Evolutionary conservation across 1,284 basidiomycete species (phyloP).

Genomic region (Moesziomyces sp.): DNA sequence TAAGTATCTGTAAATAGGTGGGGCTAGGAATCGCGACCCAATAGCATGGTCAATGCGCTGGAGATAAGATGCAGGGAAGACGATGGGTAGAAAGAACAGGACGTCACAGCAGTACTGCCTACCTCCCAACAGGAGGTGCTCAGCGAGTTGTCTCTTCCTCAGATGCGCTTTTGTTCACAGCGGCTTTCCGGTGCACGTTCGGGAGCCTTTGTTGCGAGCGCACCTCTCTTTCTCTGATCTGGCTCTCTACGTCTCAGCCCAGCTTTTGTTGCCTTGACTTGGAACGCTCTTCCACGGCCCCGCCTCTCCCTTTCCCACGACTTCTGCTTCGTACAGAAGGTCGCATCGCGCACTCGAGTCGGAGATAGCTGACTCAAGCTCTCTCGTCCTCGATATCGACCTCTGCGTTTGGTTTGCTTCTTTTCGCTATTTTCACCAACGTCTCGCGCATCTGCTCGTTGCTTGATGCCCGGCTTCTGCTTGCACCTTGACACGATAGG

Average conservation of each 20-base stretch:
- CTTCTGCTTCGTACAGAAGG: constrained; percentile 5
- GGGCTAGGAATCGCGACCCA: background rate
- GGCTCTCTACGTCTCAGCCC: background rate
- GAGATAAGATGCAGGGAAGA: background rate
- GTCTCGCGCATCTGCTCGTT: constrained; percentile 15
- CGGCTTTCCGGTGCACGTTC: background rate
- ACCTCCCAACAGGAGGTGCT: background rate
- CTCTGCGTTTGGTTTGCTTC: constrained; percentile 12
- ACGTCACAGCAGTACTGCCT: background rate
- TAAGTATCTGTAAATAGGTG: constrained; percentile 36
- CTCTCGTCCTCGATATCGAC: constrained; percentile 50
- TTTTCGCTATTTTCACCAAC: background rate
- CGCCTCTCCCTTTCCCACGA: background rate
- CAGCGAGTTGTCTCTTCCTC: background rate
- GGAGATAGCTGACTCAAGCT: constrained; percentile 52
- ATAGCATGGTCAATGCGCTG: background rate
- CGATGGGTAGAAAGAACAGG: too few relatives aligned
- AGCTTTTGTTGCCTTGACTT: background rate
- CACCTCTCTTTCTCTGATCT: background rate
- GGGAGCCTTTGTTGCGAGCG: background rate
- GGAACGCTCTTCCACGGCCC: background rate
- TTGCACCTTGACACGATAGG: constrained; percentile 31
- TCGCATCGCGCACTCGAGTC: constrained; percentile 42
- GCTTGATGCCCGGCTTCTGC: too few relatives aligned
- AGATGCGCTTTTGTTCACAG: background rate